Evolutionary conservation across 768 basidiomycete species (phyloP).

Genomic region (Kwoniella botswanensis): DNA sequence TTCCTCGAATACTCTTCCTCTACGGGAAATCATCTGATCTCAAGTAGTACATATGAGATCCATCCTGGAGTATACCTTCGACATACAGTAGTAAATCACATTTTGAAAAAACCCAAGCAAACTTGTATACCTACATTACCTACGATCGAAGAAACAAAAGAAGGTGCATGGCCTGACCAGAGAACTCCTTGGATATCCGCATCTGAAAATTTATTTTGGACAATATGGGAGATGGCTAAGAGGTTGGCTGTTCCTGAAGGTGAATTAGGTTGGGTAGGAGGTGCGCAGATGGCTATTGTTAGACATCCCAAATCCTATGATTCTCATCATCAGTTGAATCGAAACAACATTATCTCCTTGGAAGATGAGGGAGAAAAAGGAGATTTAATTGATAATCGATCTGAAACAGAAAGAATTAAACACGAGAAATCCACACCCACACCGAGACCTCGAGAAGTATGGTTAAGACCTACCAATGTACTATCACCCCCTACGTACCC

Average conservation of each 20-base stretch:
- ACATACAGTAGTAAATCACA: conserved; percentile 29
- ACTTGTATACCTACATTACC: conserved; percentile 9
- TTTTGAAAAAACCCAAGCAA: conserved; percentile 14
- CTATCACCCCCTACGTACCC: background rate
- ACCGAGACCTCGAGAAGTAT: conserved; percentile 13
- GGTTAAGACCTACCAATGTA: conserved; percentile 1
- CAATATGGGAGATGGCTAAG: conserved; percentile 26
- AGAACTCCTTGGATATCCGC: conserved; percentile 25
- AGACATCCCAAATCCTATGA: conserved; percentile 9
- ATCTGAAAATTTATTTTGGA: conserved; percentile 16
- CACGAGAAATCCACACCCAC: background rate
- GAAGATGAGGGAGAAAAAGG: background rate
- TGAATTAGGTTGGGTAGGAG: background rate
- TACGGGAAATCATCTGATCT: background rate
- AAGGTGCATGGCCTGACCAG: conserved; percentile 19
- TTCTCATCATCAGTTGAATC: background rate
- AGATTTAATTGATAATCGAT: background rate
- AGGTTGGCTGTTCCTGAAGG: conserved; percentile 3
- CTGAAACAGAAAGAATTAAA: background rate
- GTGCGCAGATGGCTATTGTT: conserved; percentile 1
- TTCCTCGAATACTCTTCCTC: conserved; percentile 4
- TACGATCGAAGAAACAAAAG: conserved; percentile 17
- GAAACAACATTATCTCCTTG: background rate
- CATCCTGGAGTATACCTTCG: conserved; percentile 7
- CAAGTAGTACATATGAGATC: background rate